A percentile compares a stretch with the other conserved stretches of the same genome.
Evolutionary conservation across 768 basidiomycete genomes (phyloP).

Genomic region (Naganishia kalamii): DNA sequence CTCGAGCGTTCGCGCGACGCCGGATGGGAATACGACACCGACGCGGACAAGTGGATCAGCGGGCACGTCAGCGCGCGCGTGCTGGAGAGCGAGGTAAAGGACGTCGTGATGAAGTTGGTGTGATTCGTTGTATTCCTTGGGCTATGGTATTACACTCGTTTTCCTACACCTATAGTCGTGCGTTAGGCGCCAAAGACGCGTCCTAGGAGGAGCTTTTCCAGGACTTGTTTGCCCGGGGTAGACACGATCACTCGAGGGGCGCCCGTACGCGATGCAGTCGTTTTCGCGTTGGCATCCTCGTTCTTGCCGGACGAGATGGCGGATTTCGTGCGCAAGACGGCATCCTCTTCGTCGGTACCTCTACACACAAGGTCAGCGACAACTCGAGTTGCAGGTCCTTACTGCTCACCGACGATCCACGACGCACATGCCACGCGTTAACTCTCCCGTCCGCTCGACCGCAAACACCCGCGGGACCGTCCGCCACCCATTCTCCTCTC

Average conservation of each 20-base stretch:
- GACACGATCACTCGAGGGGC: slow-evolving; percentile 34
- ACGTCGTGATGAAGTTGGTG: slow-evolving; percentile 15
- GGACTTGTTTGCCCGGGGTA: slow-evolving; percentile 37
- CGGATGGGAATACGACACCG: slow-evolving; percentile 13
- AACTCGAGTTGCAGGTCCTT: too few species aligned
- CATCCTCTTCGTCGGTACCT: slow-evolving; percentile 23
- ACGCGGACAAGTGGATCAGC: background rate
- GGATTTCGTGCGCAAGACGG: slow-evolving; percentile 15
- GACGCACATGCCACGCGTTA: slow-evolving; percentile 81
- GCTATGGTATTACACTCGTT: slow-evolving; percentile 4
- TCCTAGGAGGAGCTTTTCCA: slow-evolving; percentile 34
- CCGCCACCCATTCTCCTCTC: slow-evolving; percentile 56
- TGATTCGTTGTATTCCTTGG: background rate
- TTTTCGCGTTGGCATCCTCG: background rate
- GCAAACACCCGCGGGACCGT: slow-evolving; percentile 56
- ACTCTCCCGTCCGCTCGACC: slow-evolving; percentile 66
- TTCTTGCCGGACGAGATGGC: slow-evolving; percentile 15
- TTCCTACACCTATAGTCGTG: background rate
- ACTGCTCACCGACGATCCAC: slow-evolving; percentile 64
- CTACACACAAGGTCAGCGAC: slow-evolving; percentile 1
- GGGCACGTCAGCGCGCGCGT: background rate
- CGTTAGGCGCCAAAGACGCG: slow-evolving; percentile 39
- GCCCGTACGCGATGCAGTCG: background rate
- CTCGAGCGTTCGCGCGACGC: slow-evolving; percentile 53
- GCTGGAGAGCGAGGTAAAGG: slow-evolving; percentile 9